These are phyloP conservation scores for Datura wrightii DNA, from an alignment of 257 asterid genomes.

Conservation along the genomic window DNA sequence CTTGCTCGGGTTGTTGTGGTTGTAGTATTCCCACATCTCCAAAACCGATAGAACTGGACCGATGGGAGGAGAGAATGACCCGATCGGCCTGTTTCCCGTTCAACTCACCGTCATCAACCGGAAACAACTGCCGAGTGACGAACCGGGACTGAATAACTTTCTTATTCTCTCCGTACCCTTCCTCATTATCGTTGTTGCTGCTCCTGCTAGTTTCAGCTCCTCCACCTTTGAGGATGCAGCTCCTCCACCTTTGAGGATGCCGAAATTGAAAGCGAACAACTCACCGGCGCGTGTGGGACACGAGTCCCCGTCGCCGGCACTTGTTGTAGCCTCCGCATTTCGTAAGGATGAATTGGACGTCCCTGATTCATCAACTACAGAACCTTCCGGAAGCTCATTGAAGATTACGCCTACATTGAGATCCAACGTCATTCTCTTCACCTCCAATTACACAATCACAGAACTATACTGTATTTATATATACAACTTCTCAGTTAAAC, in stretches of 20 bases:
- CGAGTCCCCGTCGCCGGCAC: slow-evolving; percentile 62
- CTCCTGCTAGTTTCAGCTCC: slow-evolving; percentile 27
- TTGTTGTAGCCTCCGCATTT: slow-evolving; percentile 49
- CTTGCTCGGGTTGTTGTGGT: slow-evolving; percentile 33
- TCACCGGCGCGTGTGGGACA: slow-evolving; percentile 48
- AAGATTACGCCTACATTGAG: slow-evolving; percentile 56
- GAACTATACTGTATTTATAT: neutral
- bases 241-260: slow-evolving; percentile 44
- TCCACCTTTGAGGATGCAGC: slow-evolving; percentile 44
- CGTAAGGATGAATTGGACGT: slow-evolving; percentile 55
- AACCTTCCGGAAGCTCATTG: slow-evolving; percentile 37
- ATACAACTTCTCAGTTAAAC: neutral
- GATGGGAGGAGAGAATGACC: slow-evolving; percentile 28
- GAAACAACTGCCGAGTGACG: slow-evolving; percentile 69
- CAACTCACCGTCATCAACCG: slow-evolving; percentile 35
- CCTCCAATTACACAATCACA: neutral
- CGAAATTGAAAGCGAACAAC: slow-evolving; percentile 50
- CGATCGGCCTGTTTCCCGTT: slow-evolving; percentile 31
- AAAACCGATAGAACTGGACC: slow-evolving; percentile 19
- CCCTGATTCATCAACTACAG: slow-evolving; percentile 36
- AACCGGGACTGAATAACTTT: slow-evolving; percentile 34
- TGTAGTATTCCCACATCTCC: slow-evolving; percentile 34
- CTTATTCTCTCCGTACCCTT: neutral
- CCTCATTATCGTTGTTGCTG: slow-evolving; percentile 20
- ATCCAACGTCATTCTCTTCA: slow-evolving; percentile 56